Evolutionary conservation across 1,284 basidiomycete species (phyloP), one percentile per base, ranked within the genome.

Genomic region (Sparassis latifolia): DNA sequence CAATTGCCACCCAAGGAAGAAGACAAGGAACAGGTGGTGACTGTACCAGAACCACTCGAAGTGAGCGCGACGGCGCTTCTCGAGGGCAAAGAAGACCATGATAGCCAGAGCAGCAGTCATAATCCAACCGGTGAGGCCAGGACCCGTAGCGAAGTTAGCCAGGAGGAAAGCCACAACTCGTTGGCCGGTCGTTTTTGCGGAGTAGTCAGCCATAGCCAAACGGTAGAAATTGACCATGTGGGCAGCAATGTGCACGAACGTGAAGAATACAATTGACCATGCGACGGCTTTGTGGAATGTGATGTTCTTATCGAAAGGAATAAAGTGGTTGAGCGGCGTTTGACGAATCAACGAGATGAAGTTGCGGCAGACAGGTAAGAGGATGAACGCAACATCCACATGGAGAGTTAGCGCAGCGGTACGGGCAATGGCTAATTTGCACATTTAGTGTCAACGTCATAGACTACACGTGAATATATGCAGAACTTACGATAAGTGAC

Each of bases 21-120:
- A 93, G 55, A 90, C 64, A 61, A 94, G 81, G 73, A 92, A 93
- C 47, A 96, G 75, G 66, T 92, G 90, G 66, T 92, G 89, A 10
- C 82, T 79, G 69, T 92, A 94, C 89, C 90, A 94, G 74, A 95
- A 95, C 60, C 78, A 69, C 69, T 94, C 90, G 62, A 90, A 94
- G 61, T 82, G 75, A 5, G 79, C 77, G 51, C 82, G 75, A 50
- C 84, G 79, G 20, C 78, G 73, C 71, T 88, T 92, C 70, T 93
- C 91, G 59, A 80, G 74, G 1, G 92, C 86, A 62, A 81, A 94
- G 72, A 72, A 92, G 39, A 89, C 86, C 79, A 95, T 95, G 56
- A 85, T 67, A 10, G 69, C 80, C 2, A 95, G 76, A 10, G 73
- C 72, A 37, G 68, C 71, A 10, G 80, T 84, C 92, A 96, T 95